These are phyloP conservation scores for Rhynchospora tenuis DNA, from an alignment of 176 grass and related monocot species.

Conservation along the genomic window DNA sequence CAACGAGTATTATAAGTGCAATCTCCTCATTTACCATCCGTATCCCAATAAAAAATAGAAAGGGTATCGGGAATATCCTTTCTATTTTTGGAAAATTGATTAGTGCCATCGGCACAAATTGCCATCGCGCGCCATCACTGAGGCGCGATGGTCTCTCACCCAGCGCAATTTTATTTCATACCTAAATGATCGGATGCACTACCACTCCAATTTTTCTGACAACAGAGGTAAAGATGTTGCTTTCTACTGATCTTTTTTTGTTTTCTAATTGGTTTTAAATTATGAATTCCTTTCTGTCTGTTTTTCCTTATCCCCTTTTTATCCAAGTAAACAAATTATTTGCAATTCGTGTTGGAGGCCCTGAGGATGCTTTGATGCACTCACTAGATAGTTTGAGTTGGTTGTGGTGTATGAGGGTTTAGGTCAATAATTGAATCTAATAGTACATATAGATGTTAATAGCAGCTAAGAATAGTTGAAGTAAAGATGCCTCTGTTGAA, in stretches of 20 bases:
- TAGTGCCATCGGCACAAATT: no score
- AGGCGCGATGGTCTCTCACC: no score
- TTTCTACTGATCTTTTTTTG: not conserved
- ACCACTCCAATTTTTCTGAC: conserved; percentile 93
- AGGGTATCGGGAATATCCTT: no score
- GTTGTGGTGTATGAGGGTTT: no score
- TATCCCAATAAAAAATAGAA: no score
- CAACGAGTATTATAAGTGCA: no score
- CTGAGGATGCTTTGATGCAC: not conserved
- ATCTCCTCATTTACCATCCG: no score
- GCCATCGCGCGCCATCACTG: no score
- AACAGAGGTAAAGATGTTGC: conserved; percentile 50
- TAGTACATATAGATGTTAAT: not conserved
- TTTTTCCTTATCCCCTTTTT: not conserved
- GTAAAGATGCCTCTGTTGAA: not conserved
- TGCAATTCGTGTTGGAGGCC: not conserved
- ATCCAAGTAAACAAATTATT: not conserved
- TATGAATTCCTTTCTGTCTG: not conserved
- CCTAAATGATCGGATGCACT: conserved; percentile 97
- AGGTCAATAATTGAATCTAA: no score
- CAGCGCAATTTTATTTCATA: no score
- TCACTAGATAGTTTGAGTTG: not conserved
- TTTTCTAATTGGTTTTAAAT: not conserved
- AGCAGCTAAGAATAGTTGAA: conserved; percentile 6
- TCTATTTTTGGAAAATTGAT: no score